Evolutionary conservation across 129 eudicot species (phyloP), one percentile per base, ranked within the genome.

Genomic region (Mikania micrantha): DNA sequence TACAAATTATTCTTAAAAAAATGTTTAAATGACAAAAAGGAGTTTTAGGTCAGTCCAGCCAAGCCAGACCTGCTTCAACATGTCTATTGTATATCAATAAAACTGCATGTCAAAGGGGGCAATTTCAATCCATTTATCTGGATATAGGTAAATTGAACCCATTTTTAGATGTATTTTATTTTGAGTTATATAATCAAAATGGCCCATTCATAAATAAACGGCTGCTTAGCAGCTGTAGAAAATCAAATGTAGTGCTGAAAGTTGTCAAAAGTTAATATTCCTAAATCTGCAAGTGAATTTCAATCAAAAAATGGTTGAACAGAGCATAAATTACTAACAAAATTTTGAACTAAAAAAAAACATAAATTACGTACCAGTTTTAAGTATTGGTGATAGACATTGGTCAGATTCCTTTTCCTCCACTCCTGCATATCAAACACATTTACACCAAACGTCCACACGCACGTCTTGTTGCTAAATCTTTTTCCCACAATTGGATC

Each of bases 371-470:
- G 28, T 82, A 94, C 99, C 94, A 74, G 71, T 35, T 61, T 80
- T 61, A 90, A 82, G 77, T 80, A 90, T 32, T 83, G 64, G 74
- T 76, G 83, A 45, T 94, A 94, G 64, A 74, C 73, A 28, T 41
- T 76, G 11, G 95, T 87, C 72, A 94, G 27, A 60, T 85, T 71
- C 73, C 24, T 80, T 57, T 64, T 74, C 72, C 95, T 85, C 99
- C 99, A 94, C 54, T 81, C 81, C 50, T 50, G 74, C 73, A 94
- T 68, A 84, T 94, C 95, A 76, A 94, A 94, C 60, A 94, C 31
- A 77, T 94, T 94, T 83, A 94, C 81, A 68, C 99, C 99, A 74
- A 89, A 94, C 0, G 87, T 94, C 99, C 99, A 94, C 0, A 87
- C 87, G 80, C 99, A 94, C 12, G 87, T 49, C 49, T 81, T 67